Base-by-base conservation (phyloP, 2,329 filamentous ascomycete species). In the Aureobasidium lini region DNA sequence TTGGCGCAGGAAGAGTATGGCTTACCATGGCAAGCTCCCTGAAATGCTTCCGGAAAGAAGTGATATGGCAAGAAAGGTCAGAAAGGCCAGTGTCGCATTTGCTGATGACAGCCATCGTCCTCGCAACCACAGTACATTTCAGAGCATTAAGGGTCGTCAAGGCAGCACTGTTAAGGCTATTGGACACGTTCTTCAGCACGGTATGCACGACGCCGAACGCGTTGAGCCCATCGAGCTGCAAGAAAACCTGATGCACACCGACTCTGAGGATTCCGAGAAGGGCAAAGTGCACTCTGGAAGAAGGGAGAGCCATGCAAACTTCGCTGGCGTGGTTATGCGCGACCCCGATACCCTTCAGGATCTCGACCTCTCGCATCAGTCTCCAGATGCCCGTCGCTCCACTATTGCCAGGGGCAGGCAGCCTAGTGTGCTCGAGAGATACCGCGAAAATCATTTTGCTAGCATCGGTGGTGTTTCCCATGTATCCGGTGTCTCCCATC, bases 1-100 rank as follows among this genome's bases (percentile, higher is more conserved):
- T 13, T 57, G 52, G 52, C 52, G 52, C 15, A 37, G 32, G 11
- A 57, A 57, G 52, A 57, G 52, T 37, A 36, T 46, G 39, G 52
- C 52, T 0, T 57, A 36, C 31, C 52, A 57, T 7, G 52, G 52
- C 15, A 13, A 28, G 2, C 42, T 57, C 1, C 52, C 52, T 16
- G 52, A 57, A 8, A 32, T 57, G 31, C 16, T 57, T 11, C 52
- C 52, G 7, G 42, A 40, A 9, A 28, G 31, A n/a, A 57, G 52
- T 39, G 40, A 57, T 8, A 36, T 36, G 40, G 52, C 40, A 11
- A 42, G 23, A 9, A 54, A 54, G n/a, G 2, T 34, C 9, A 44
- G 52, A 16, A 57, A 57, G 6, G 37, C 39, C 29, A 57, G 52
- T 37, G 42, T 57, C 11, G 42, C 42, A 0, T 57, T 44, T 6